Conservation (phyloP, 225 moss, liverwort and hornwort species). For the Lunularia cruciata region DNA sequence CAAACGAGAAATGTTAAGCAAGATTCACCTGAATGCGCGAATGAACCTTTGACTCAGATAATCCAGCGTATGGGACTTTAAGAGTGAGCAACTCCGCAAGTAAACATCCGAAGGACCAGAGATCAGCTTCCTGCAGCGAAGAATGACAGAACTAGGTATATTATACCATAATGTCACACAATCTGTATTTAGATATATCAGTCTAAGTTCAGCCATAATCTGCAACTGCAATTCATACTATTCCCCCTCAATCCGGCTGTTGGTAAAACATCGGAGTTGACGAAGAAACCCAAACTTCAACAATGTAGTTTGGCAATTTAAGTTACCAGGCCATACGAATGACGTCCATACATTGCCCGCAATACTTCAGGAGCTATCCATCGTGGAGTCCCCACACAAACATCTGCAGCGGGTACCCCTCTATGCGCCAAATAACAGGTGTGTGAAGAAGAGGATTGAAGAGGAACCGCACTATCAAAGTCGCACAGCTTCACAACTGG, state of each 20-base stretch:
- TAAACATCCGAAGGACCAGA: constrained; percentile 94
- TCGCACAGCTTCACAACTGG: constrained; percentile 85
- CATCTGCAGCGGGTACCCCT: constrained; percentile 81
- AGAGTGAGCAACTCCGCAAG: constrained; percentile 81
- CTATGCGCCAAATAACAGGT: constrained; percentile 91
- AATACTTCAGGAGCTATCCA: constrained; percentile 99
- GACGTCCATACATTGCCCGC: constrained; percentile 80
- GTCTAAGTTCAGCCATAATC: no score
- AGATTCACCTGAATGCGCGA: constrained; percentile 72
- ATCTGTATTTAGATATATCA: no score
- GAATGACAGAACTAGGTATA: no score
- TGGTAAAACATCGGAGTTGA: no score
- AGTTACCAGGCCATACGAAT: constrained; percentile 86
- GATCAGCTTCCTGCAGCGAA: constrained; percentile 71
- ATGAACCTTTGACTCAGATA: constrained; percentile 72
- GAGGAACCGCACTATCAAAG: constrained; percentile 87
- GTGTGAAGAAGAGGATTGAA: constrained; percentile 78
- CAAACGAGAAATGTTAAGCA: constrained; percentile 6
- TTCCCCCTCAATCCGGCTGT: no score
- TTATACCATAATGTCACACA: no score
- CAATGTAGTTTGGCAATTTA: background rate
- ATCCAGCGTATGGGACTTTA: constrained; percentile 73
- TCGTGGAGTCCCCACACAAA: constrained; percentile 94
- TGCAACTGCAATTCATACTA: no score
- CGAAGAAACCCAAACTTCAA: no score